Conservation (phyloP, 805 yeast species). For the Metschnikowia borealis region DNA sequence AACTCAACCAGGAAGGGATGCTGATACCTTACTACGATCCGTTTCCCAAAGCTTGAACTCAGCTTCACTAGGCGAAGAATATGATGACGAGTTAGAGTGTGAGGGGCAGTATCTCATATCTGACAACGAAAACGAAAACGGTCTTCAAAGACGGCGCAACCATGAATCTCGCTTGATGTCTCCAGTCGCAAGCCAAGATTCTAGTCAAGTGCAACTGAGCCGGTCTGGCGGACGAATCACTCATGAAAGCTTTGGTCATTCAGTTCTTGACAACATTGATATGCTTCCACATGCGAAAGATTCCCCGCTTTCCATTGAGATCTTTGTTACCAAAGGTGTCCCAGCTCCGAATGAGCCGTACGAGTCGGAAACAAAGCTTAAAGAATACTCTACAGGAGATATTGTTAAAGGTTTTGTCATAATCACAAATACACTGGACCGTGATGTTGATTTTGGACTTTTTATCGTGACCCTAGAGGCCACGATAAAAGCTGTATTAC, state of each 20-base stretch:
- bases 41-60: slow-evolving; percentile 8
- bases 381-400: slow-evolving; percentile 41
- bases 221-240: slow-evolving; percentile 3
- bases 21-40: slow-evolving; percentile 8
- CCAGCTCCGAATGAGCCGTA: slow-evolving; percentile 40
- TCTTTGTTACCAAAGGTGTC: slow-evolving; percentile 50
- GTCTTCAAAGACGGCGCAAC: slow-evolving; percentile 10
- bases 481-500: slow-evolving; percentile 29
- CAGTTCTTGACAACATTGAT: slow-evolving; percentile 50
- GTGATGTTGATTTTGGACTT: slow-evolving; percentile 41
- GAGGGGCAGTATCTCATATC: slow-evolving; percentile 18
- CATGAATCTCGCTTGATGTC: neutral
- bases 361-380: slow-evolving; percentile 44
- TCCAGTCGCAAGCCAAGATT: neutral
- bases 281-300: slow-evolving; percentile 38
- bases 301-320: slow-evolving; percentile 47
- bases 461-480: slow-evolving; percentile 33
- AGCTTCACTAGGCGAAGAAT: slow-evolving; percentile 3
- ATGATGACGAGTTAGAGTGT: slow-evolving; percentile 11
- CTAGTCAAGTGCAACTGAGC: neutral
- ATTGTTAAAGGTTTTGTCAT: slow-evolving; percentile 43
- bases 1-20: slow-evolving; percentile 1
- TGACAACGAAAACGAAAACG: slow-evolving; percentile 16
- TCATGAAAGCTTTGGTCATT: slow-evolving; percentile 34
- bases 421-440: slow-evolving; percentile 44